Base-by-base conservation (phyloP, 129 eudicot genomes). In the Lonicera japonica region DNA sequence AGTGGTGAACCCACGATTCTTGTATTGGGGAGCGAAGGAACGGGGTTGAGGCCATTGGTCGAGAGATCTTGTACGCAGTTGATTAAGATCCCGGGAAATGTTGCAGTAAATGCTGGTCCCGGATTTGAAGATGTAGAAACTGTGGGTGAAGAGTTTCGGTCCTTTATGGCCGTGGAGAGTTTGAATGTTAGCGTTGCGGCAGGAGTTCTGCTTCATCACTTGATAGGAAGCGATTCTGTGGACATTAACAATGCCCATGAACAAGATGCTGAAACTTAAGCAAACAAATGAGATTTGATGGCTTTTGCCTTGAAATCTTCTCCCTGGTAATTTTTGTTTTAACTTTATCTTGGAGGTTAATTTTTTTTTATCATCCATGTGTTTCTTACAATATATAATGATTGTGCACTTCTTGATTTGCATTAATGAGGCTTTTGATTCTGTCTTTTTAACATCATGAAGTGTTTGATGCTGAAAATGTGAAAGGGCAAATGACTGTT, bases 121-220 rank as follows among this genome's bases (percentile, higher is more conserved):
- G 5, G 90, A 70, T 36, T 64, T 63, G 96, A 83, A 2, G 87
- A 75, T 51, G 76, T 3, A 13, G 86, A 76, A 14, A 53, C 65
- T 58, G 71, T 11, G 9, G 67, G 74, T 23, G 79, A 74, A 65
- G 95, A 75, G 58, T 83, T 80, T 46, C 73, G 57, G 19, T 78
- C 99, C 36, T 92, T 94, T 73, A 47, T 94, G 65, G 96, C 96
- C 4, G 99, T 94, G 34, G 99, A 94, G 75, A 88, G 99, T 70
- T 83, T 94, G 77, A 94, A 94, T 69, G 99, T 94, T 18, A 94
- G 99, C 11, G 99, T 94, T 67, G 99, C 99, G 5, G 92, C 99
- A 21, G 99, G 99, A 17, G 99, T 94, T 64, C 83, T 94, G 60
- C 85, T 94, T 52, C 86, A 94, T 80, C 95, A 94, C 68, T 82